Percentiles rank a stretch among this genome's conserved stretches.
Conservation (phyloP, 129 eudicot genomes). For the Solidago caesia region DNA sequence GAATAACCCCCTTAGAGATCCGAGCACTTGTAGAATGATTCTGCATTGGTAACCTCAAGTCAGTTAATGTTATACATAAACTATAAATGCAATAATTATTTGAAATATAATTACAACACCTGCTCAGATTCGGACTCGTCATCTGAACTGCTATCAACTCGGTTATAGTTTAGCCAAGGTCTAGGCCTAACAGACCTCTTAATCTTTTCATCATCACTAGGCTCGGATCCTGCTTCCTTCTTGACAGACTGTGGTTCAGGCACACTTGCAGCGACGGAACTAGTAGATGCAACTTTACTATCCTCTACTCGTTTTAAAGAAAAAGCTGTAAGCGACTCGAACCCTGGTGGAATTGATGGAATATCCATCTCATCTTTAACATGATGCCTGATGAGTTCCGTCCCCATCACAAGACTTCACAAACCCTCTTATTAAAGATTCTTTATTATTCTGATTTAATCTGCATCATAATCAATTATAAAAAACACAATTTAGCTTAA, state of each 20-base stretch:
- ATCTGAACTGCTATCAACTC: constrained; percentile 58
- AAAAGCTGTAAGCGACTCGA: constrained; percentile 77
- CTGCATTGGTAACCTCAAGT: constrained; percentile 39
- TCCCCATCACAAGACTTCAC: constrained; percentile 50
- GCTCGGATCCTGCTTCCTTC: constrained; percentile 36
- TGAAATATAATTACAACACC: constrained; percentile 31
- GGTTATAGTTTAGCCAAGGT: constrained; percentile 51
- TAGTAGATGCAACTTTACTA: constrained; percentile 34
- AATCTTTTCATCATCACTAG: constrained; percentile 37
- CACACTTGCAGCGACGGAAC: constrained; percentile 42
- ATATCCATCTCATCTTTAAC: constrained; percentile 85
- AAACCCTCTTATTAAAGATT: constrained; percentile 3
- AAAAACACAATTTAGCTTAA: constrained; percentile 3
- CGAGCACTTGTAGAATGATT: constrained; percentile 33
- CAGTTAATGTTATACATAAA: constrained; percentile 1
- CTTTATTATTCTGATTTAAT: constrained; percentile 13
- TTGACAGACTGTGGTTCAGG: constrained; percentile 38
- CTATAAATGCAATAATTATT: constrained; percentile 12
- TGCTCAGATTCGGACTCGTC: constrained; percentile 73
- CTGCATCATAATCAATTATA: constrained; percentile 33
- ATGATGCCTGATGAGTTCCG: constrained; percentile 63
- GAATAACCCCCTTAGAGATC: constrained; percentile 87
- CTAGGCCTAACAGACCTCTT: constrained; percentile 53
- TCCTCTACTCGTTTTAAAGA: constrained; percentile 52
- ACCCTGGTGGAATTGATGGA: constrained; percentile 91